Evolutionary conservation across 1,284 basidiomycete species (phyloP), one percentile per base, ranked within the genome.

Genomic region (Marasmius oreades): DNA sequence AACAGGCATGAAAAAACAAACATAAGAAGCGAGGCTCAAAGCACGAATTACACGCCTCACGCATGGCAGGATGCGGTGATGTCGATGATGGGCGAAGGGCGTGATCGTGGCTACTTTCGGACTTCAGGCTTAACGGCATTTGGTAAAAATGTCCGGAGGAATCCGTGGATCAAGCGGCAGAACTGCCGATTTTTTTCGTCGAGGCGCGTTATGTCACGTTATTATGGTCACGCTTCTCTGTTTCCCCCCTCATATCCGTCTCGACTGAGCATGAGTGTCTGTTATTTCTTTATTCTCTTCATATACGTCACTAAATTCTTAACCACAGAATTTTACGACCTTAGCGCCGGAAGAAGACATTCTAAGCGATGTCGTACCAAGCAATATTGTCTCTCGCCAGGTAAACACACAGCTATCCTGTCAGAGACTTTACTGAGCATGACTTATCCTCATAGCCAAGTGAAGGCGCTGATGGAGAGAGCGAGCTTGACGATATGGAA

Each of bases 321-420:
- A 2, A 31, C 12, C 11, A 20, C 22, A 59, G 58, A 59, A 55
- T 1, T 59, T 59, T 34, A 59, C 58, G 18, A 52, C 55, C 11
- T 47, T 53, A 12, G 55, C 51, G 14, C 55, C 51, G 5, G 89
- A 91, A 6, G 89, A 92, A 55, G 90, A 92, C 67, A 83, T 90
- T 48, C 77, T 92, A 58, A 90, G 88, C 66, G 88, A 92, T 67
- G 78, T 92, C 53, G 84, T 92, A 14, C 90, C 90, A 0, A 89
- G 86, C 69, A 91, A 91, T 67, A 88, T 91, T 59, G 86, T 91
- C 52, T 92, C 89, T 60, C 82, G 89, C 62, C 87, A 90, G 78
- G 90, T 86, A 65, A 55, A 73, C 64, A 52, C n/a, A n/a, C n/a
- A 14, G 24, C 5, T 18, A 6, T 48, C 34, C 39, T 42, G n/a